Evolutionary conservation across 805 yeast genomes (phyloP).

Genomic region (Candida ponderosae): DNA sequence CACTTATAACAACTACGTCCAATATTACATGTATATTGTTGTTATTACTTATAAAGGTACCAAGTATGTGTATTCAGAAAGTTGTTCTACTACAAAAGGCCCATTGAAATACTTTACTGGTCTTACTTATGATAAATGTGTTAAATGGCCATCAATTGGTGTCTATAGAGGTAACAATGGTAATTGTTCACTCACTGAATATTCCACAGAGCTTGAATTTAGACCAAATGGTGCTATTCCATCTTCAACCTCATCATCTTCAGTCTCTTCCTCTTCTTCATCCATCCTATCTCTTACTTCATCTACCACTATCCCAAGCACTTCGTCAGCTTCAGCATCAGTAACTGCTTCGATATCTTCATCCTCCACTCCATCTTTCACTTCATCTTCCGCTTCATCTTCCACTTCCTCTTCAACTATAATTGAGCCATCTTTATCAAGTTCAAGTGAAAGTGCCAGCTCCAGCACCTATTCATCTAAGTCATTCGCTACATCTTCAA

Average conservation of each 20-base stretch:
- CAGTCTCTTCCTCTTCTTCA: neutral
- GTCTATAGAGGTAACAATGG: neutral
- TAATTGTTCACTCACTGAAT: neutral
- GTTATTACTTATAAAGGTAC: neutral
- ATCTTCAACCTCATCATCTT: neutral
- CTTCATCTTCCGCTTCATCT: slow-evolving; percentile 1
- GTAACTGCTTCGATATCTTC: no score
- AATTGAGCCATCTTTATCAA: no score
- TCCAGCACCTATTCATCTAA: no score
- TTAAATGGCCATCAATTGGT: neutral
- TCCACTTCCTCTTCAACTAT: slow-evolving; percentile 6
- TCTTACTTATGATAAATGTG: neutral
- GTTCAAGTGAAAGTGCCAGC: no score
- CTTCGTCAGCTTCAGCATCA: no score
- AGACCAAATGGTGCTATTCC: neutral
- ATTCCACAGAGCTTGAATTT: neutral
- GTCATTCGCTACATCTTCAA: no score
- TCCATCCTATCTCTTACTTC: no score
- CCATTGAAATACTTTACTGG: neutral
- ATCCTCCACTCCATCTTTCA: neutral
- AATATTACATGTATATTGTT: no score
- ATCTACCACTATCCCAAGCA: no score
- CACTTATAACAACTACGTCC: neutral
- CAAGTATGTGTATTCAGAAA: neutral
- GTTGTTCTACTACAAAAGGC: neutral